Percentiles rank a stretch among this genome's conserved stretches.
Conservation (phyloP, 1,284 basidiomycete genomes). For the Agaricales sp. region DNA sequence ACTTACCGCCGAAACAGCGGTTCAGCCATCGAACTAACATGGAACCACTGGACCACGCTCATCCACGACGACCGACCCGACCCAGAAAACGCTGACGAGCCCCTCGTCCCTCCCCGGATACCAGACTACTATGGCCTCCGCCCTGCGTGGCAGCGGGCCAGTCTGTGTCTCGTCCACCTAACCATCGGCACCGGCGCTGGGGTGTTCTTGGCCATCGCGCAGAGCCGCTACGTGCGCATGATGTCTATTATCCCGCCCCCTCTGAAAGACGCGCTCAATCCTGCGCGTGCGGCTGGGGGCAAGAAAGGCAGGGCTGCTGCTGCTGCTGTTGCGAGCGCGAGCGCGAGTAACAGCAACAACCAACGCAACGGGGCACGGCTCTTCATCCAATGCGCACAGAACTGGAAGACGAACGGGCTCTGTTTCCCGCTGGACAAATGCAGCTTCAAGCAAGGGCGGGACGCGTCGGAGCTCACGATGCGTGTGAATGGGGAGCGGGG, state of each 20-base stretch:
- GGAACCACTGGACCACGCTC: constrained; percentile 26
- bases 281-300: too few relatives aligned
- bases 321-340: background rate
- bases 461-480: constrained; percentile 26
- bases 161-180: constrained; percentile 21
- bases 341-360: background rate
- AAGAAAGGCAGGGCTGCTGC: background rate
- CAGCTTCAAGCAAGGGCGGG: constrained; percentile 22
- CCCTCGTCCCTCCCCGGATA: constrained; percentile 4
- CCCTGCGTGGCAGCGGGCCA: constrained; percentile 26
- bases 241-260: constrained; percentile 22
- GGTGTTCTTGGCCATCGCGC: constrained; percentile 21
- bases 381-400: constrained; percentile 30
- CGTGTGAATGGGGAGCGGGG: constrained; percentile 25
- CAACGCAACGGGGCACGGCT: constrained; percentile 11
- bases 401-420: constrained; percentile 22
- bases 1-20: constrained; percentile 14
- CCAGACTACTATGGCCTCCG: constrained; percentile 18
- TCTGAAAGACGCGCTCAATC: background rate
- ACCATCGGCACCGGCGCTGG: constrained; percentile 23
- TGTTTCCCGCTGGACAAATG: constrained; percentile 23
- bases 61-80: constrained; percentile 13
- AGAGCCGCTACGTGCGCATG: constrained; percentile 25
- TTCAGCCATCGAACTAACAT: constrained; percentile 24
- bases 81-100: constrained; percentile 9